Base-by-base conservation (phyloP, 805 yeast genomes). In the Pichia thaimueangensis region DNA sequence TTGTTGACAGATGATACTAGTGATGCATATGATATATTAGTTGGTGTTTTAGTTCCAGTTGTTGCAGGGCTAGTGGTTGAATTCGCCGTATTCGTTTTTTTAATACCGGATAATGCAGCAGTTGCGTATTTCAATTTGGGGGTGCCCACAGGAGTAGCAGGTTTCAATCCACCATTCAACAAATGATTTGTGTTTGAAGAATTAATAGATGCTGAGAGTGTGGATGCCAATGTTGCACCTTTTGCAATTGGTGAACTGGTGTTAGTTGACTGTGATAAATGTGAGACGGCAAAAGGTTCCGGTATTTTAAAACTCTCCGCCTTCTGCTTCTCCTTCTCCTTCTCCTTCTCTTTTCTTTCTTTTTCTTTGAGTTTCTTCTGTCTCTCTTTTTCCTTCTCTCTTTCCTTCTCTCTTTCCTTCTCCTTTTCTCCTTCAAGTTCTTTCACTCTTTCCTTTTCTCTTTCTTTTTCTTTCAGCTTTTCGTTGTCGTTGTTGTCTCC, bases 91-190 rank as follows among this genome's bases (percentile, higher is more conserved):
- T 6, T 15, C 16, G 40, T 17, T 19, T 41, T 45, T 21, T 58
- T 47, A 12, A 57, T 55, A 11, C 55, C 54, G 8, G 62, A 48
- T 9, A 54, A 43, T 8, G 60, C 62, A 9, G 60, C 57, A 21
- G 62, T 52, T 15, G 62, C 61, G 41, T 65, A 62, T 35, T 62
- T 59, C 44, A 69, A 54, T 53, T 60, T 67, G n/a, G 73, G 71
- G 2, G 73, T 60, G 16, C 60, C 57, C 33, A 57, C 57, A 27
- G 61, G 56, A 20, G 59, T 57, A 5, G 61, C 54, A 8, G 60
- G 60, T 36, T 54, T 55, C 21, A 53, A 42, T 3, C 51, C 47
- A 16, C 47, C 49, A 30, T 37, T 40, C 11, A 49, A 24, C 13
- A 49, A 9, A 11, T 8, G 21, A 21, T 31, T 40, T 11, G 47